These are phyloP conservation scores for Truncatella angustata DNA, from an alignment of 2,329 filamentous ascomycete genomes.

Conservation along the genomic window DNA sequence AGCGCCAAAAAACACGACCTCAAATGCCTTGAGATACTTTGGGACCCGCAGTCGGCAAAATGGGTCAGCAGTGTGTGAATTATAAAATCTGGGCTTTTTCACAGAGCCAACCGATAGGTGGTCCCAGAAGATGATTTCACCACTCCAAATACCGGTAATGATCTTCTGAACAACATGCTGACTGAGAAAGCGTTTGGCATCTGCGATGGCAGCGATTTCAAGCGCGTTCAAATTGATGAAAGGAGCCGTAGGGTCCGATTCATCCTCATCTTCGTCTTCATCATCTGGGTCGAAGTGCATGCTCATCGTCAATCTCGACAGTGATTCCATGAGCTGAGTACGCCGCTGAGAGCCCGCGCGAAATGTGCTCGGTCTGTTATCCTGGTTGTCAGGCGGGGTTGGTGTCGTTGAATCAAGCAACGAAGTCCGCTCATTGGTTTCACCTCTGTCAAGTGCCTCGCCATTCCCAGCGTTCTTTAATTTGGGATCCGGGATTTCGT, in stretches of 20 bases:
- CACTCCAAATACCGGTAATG: constrained; percentile 70
- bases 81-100: constrained; percentile 67
- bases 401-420: constrained; percentile 34
- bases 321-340: constrained; percentile 49
- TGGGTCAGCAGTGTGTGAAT: constrained; percentile 55
- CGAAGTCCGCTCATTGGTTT: constrained; percentile 47
- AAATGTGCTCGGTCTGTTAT: too few species aligned
- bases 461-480: neutral
- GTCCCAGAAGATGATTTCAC: constrained; percentile 75
- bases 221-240: constrained; percentile 83
- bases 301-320: constrained; percentile 54
- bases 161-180: constrained; percentile 70
- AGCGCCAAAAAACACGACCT: constrained; percentile 67
- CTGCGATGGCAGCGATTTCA: constrained; percentile 68
- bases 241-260: constrained; percentile 64
- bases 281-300: constrained; percentile 35
- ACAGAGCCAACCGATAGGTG: constrained; percentile 59
- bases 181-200: constrained; percentile 71
- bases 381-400: constrained; percentile 23
- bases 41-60: constrained; percentile 71
- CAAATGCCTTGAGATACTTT: constrained; percentile 69
- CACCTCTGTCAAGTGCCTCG: constrained; percentile 34
- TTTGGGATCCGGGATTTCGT: constrained; percentile 59
- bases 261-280: constrained; percentile 48
- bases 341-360: constrained; percentile 43